Percentiles rank a stretch among this genome's conserved stretches.
Evolutionary conservation across 164 flowering plant species (phyloP).

Genomic region (Sedum album): DNA sequence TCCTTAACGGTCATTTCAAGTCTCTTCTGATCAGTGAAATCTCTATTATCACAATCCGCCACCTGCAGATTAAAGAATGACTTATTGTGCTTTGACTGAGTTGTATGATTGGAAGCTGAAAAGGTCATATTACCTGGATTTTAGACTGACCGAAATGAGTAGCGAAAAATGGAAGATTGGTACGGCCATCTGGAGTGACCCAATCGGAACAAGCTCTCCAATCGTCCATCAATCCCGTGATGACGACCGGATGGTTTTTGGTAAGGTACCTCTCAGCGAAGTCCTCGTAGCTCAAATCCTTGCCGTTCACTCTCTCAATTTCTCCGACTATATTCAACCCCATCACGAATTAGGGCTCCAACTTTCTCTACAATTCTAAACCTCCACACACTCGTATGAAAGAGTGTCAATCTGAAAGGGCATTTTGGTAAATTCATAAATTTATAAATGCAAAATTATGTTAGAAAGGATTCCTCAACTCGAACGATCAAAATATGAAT

Average conservation of each 20-base stretch:
- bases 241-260: constrained; percentile 66
- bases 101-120: too few relatives aligned
- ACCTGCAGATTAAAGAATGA: constrained; percentile 32
- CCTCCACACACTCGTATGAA: too few relatives aligned
- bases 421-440: too few relatives aligned
- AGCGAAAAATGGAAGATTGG: constrained; percentile 70
- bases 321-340: constrained; percentile 51
- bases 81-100: neutral
- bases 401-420: too few relatives aligned
- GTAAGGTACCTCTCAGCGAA: constrained; percentile 50
- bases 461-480: too few relatives aligned
- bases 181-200: constrained; percentile 50
- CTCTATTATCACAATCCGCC: constrained; percentile 69
- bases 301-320: constrained; percentile 64
- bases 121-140: constrained; percentile 51
- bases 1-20: constrained; percentile 76
- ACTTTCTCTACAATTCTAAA: too few relatives aligned
- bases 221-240: constrained; percentile 72
- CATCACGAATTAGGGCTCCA: too few relatives aligned
- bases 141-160: constrained; percentile 59
- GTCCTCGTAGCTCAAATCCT: constrained; percentile 50
- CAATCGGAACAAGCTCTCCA: constrained; percentile 87
- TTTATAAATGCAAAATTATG: too few relatives aligned
- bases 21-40: constrained; percentile 79
- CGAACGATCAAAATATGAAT: too few relatives aligned